phyloP scores from a whole-genome alignment of 202 grass and related monocot species.

The Thinopyrum obtusiflorum region DNA sequence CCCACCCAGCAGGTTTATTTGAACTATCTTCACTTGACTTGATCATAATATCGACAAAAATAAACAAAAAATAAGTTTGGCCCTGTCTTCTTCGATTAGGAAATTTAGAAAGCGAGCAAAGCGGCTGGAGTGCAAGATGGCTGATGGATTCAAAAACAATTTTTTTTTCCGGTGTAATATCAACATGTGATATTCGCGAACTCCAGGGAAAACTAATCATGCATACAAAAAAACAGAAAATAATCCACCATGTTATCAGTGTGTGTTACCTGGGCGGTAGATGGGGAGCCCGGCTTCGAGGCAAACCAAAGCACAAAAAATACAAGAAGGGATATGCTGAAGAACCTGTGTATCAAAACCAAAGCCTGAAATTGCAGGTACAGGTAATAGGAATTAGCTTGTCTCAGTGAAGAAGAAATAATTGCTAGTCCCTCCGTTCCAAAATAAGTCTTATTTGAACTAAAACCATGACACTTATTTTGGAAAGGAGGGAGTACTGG shows the following conservation, averaged over 20 bases:
- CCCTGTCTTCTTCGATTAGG: background rate
- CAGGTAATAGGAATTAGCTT: constrained; percentile 19
- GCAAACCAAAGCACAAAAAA: constrained; percentile 89
- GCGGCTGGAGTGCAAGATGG: background rate
- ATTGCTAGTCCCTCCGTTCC: background rate
- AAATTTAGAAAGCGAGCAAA: background rate
- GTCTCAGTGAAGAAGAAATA: background rate
- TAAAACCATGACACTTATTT: too few relatives aligned
- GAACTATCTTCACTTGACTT: constrained; percentile 53
- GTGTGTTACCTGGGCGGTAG: constrained; percentile 47
- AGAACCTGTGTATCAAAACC: constrained; percentile 88
- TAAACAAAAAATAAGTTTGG: constrained; percentile 2
- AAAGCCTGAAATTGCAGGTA: constrained; percentile 70
- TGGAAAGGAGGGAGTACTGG: too few relatives aligned
- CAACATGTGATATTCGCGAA: background rate
- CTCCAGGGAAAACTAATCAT: background rate
- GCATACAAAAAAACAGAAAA: background rate
- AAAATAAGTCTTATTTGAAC: too few relatives aligned
- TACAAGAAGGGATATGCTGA: constrained; percentile 78
- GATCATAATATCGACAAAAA: constrained; percentile 9
- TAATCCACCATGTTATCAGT: background rate
- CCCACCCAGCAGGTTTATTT: constrained; percentile 51
- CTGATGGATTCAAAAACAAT: background rate
- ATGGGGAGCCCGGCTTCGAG: constrained; percentile 40
- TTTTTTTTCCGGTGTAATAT: background rate